Conservation (phyloP, 768 basidiomycete genomes). For the Phaffia tasmanica region DNA sequence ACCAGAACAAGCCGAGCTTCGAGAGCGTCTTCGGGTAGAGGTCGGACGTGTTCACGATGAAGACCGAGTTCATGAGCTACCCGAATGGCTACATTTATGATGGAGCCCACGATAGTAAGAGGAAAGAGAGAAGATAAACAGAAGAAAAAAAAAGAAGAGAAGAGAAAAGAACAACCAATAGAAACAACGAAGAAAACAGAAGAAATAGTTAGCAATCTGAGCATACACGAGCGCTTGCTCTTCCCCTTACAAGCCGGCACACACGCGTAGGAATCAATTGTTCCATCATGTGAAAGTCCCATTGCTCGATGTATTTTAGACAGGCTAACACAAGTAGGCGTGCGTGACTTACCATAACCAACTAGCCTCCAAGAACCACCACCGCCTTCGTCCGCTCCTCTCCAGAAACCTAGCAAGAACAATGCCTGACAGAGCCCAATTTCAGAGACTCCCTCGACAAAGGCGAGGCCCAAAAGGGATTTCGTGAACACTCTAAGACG, state of each 20-base stretch:
- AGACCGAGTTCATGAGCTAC: constrained; percentile 25
- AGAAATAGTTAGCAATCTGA: neutral
- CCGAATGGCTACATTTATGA: constrained; percentile 16
- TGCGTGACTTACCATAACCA: constrained; percentile 15
- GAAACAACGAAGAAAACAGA: neutral
- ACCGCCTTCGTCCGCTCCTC: constrained; percentile 26
- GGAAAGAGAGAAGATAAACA: neutral
- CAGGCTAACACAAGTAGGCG: too few species aligned
- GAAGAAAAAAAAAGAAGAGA: neutral
- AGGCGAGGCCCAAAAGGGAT: constrained; percentile 26
- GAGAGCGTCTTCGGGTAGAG: constrained; percentile 21
- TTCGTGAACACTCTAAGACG: neutral
- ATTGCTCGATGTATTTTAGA: neutral
- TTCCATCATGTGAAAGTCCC: neutral
- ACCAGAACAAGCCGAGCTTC: constrained; percentile 29
- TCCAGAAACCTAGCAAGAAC: constrained; percentile 29
- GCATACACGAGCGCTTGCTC: too few species aligned
- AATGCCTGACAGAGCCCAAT: constrained; percentile 28
- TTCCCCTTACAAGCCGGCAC: too few species aligned
- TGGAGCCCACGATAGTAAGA: neutral
- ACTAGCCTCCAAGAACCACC: constrained; percentile 25
- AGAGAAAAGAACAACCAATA: neutral
- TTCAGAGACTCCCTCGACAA: constrained; percentile 26
- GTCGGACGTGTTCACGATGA: constrained; percentile 4
- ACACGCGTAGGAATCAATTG: too few species aligned